These are phyloP conservation scores for Russula dissimulans DNA, from an alignment of 768 basidiomycete species.

Conservation along the genomic window DNA sequence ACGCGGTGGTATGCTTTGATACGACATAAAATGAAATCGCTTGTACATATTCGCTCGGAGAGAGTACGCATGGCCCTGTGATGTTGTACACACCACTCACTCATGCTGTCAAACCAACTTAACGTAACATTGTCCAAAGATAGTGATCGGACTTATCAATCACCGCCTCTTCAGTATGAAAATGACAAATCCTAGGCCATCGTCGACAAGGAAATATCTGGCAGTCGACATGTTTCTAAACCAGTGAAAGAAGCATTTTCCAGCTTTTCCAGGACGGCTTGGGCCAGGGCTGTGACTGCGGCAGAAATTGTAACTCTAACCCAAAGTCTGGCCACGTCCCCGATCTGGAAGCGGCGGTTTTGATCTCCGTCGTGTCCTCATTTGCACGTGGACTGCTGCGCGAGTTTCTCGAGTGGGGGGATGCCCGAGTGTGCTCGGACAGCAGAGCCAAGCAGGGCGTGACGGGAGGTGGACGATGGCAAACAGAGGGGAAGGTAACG, in stretches of 20 bases:
- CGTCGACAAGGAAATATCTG: conserved; percentile 48
- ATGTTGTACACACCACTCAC: conserved; percentile 77
- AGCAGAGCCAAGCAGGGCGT: too few relatives aligned
- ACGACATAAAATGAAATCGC: conserved; percentile 41
- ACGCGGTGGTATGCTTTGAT: conserved; percentile 53
- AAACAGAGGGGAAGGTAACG: too few relatives aligned
- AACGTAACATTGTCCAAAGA: background rate
- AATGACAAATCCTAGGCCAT: conserved; percentile 71
- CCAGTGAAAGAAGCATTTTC: background rate
- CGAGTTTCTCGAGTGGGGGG: too few relatives aligned
- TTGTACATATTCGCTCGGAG: background rate
- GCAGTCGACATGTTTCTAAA: conserved; percentile 2
- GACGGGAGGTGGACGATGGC: too few relatives aligned
- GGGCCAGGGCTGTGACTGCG: too few relatives aligned
- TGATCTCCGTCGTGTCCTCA: background rate
- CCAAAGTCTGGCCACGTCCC: background rate
- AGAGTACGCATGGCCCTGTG: conserved; percentile 53
- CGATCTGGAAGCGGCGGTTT: background rate
- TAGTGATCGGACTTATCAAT: conserved; percentile 54
- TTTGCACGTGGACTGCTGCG: conserved; percentile 5
- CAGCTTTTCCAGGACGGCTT: background rate
- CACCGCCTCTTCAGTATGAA: conserved; percentile 49
- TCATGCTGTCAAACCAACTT: conserved; percentile 50
- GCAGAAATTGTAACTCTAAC: conserved; percentile 2
- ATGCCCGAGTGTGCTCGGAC: too few relatives aligned